phyloP scores from a whole-genome alignment of 805 yeast species.

The Ogataea allantospora region DNA sequence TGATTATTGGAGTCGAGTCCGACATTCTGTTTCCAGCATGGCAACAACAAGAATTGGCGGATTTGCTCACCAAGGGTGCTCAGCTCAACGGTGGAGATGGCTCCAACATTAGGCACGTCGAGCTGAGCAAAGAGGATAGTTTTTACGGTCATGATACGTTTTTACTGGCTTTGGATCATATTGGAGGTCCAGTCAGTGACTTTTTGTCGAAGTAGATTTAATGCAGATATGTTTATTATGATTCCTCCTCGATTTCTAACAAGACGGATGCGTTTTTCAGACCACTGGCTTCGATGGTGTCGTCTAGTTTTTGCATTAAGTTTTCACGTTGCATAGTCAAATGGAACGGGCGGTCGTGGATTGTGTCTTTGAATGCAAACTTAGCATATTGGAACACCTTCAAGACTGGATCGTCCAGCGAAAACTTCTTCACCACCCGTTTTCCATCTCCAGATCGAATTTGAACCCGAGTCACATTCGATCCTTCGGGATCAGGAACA shows the following conservation, averaged over 20 bases:
- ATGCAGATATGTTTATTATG: constrained; percentile 7
- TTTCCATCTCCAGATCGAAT: constrained; percentile 88
- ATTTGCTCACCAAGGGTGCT: constrained; percentile 45
- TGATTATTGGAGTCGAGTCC: constrained; percentile 89
- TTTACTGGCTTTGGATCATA: constrained; percentile 70
- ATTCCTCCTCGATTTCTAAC: constrained; percentile 50
- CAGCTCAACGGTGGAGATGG: constrained; percentile 36
- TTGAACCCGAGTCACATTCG: constrained; percentile 72
- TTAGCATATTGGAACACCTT: constrained; percentile 68
- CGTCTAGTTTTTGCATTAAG: constrained; percentile 50
- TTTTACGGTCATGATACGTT: constrained; percentile 92
- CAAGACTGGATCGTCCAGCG: constrained; percentile 54
- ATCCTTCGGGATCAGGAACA: constrained; percentile 60
- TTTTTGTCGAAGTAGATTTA: constrained; percentile 46
- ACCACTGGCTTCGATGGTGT: constrained; percentile 70
- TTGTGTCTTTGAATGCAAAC: constrained; percentile 45
- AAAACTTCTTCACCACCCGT: constrained; percentile 70
- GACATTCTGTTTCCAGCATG: constrained; percentile 90
- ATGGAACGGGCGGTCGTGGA: constrained; percentile 48
- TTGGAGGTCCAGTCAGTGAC: constrained; percentile 70
- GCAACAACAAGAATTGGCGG: constrained; percentile 85
- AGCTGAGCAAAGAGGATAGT: constrained; percentile 73
- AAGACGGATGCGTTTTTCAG: constrained; percentile 78
- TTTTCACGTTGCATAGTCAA: constrained; percentile 58
- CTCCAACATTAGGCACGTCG: constrained; percentile 56